These are phyloP conservation scores for Orychophragmus violaceus DNA, from an alignment of 345 rosid species.

Conservation along the genomic window DNA sequence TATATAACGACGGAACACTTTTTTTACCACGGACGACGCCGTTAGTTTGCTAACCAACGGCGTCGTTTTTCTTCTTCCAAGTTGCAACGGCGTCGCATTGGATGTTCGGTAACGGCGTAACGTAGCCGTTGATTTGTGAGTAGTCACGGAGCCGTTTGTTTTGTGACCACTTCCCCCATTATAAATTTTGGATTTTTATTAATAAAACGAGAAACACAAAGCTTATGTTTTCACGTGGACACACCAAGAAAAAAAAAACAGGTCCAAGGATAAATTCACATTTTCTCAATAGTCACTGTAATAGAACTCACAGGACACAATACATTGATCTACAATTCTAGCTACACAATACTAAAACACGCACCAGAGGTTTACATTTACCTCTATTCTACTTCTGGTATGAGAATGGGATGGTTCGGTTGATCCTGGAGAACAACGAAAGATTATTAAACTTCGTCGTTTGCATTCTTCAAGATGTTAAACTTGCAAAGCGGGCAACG, in stretches of 20 bases:
- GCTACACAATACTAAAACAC: conserved; percentile 12
- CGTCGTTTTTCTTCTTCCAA: too few relatives aligned
- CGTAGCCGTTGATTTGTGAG: not conserved
- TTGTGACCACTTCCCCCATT: not conserved
- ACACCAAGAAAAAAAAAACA: not conserved
- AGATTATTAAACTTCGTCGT: conserved; percentile 60
- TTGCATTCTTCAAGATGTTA: conserved; percentile 68
- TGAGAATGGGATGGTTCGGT: not conserved
- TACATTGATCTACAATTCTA: conserved; percentile 2
- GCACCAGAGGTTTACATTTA: conserved; percentile 12
- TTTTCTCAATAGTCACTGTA: not conserved
- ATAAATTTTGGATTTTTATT: not conserved
- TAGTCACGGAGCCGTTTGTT: not conserved
- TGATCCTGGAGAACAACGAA: not conserved
- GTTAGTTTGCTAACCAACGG: too few relatives aligned
- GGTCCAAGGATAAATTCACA: not conserved
- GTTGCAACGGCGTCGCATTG: too few relatives aligned
- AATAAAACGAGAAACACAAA: not conserved
- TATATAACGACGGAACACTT: not conserved
- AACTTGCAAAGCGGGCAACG: conserved; percentile 97
- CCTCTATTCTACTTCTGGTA: conserved; percentile 7
- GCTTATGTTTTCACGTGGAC: not conserved
- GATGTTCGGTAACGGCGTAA: not conserved
- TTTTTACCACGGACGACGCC: too few relatives aligned
- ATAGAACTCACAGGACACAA: not conserved